Base-by-base conservation (phyloP, 2,329 filamentous ascomycete species). In the Trichoderma pleuroti region DNA sequence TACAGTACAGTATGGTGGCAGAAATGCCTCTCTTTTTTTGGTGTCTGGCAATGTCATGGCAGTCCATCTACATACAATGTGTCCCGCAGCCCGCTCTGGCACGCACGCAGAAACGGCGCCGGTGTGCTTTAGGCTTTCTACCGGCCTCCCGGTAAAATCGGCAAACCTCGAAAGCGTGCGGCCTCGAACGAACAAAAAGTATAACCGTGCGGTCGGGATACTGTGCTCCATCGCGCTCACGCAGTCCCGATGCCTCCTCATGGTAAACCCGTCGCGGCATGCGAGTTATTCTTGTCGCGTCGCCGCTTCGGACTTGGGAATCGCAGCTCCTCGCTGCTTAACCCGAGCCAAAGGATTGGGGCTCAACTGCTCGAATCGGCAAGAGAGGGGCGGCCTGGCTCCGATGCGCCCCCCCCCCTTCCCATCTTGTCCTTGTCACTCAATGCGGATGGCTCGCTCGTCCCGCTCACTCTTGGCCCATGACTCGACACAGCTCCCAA, bases 231-330 rank as follows among this genome's bases (percentile, higher is more conserved):
- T 26, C 10, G 39, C 63, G 56, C 28, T 32, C 56, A n/a, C 54
- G 12, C 30, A 42, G 39, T 42, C 16, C 56, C 56, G 56, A 59
- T n/a, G n/a, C n/a, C n/a, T 30, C 4, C 8, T 30, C 26, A 32
- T 14, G 46, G 56, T 21, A 59, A 34, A 34, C 10, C 56, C 16
- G 54, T 28, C n/a, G 52, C 52, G n/a, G 63, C 39, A 61, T 26
- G 14, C 14, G 59, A 36, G 24, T 21, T 42, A 16, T 39, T 21
- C 57, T 39, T 61, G 57, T 16, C 16, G 36, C 12, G 39, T 24
- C 63, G 63, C 63, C 63, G 63, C 63, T 39, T 67, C 65, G 65
- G 65, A 68, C 9, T 24, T 60, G n/a, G n/a, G 65, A 24, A 60
- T 49, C 65, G 36, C 65, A 68, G 24, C 54, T 59, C 18, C 7